Evolutionary conservation across 1,284 basidiomycete species (phyloP).

Genomic region (Porogramme epimiltina): DNA sequence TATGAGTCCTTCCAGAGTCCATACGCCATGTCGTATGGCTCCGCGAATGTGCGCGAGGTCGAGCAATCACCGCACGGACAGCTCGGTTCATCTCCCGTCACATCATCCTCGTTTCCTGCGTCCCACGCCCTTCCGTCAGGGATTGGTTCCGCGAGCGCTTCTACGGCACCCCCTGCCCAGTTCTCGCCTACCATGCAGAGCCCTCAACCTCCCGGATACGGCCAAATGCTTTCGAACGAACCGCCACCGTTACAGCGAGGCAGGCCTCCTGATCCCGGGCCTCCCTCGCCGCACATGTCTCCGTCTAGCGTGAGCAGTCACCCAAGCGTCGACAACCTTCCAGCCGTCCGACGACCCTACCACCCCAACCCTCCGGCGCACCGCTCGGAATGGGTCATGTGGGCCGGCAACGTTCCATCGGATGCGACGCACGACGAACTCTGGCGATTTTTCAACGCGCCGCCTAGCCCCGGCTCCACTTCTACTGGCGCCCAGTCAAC

Average conservation of each 20-base stretch:
- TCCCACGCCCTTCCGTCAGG: conserved; percentile 9
- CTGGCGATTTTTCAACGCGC: conserved; percentile 79
- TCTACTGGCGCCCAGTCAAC: conserved; percentile 14
- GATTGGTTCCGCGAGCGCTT: conserved; percentile 11
- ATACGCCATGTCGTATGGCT: conserved; percentile 39
- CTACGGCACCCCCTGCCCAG: conserved; percentile 1
- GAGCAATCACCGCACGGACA: conserved; percentile 21
- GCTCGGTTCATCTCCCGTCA: conserved; percentile 15
- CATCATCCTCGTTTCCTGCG: conserved; percentile 17
- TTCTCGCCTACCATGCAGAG: conserved; percentile 9
- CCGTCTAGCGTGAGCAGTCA: conserved; percentile 13
- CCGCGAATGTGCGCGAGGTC: conserved; percentile 21
- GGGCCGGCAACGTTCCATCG: conserved; percentile 88
- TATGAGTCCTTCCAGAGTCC: conserved; percentile 45
- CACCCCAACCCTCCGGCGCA: conserved; percentile 71
- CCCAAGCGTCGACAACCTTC: conserved; percentile 12
- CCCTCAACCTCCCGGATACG: conserved; percentile 6
- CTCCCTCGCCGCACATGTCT: conserved; percentile 8
- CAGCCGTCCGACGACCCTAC: conserved; percentile 35
- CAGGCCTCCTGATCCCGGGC: conserved; percentile 17
- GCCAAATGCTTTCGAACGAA: conserved; percentile 6
- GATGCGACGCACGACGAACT: conserved; percentile 89
- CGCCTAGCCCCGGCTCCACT: conserved; percentile 23
- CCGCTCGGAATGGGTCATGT: conserved; percentile 94
- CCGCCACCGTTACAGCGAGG: conserved; percentile 7